Evolutionary conservation across 1,284 basidiomycete genomes (phyloP), one percentile per base, ranked within the genome.

Genomic region (Ustilago nuda): DNA sequence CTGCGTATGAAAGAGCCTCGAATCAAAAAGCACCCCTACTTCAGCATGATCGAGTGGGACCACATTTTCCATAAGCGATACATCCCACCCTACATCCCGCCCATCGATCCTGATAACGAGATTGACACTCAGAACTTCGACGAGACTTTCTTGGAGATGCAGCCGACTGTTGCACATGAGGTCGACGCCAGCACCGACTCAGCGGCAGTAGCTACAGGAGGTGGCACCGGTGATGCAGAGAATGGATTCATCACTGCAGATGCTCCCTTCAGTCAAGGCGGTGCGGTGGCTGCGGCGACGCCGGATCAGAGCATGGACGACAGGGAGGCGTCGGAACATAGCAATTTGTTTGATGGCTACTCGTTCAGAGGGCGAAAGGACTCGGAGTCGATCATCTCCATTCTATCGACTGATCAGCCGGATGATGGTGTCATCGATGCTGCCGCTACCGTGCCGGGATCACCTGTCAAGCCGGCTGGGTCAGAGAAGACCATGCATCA

Each of bases 81-180:
- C 88, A 95, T 95, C 27, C 94, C 96, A 82, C 96, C 96, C n/a
- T 96, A 97, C 89, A 94, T 95, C 80, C 95, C 96, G 23, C 92
- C 93, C 19, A 93, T 95, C 82, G 94, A 98, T 85, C 93, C 94
- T 8, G 90, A 91, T 53, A 94, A 97, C 86, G 94, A 95, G 78
- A 92, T 92, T 83, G 96, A 99, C 89, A 96, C 94, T 74, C 93
- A 94, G 86, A 98, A 98, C 87, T 99, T 98, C 86, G 96, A 98
- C 86, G 94, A 96, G 79, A 92, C 94, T 37, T 98, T 97, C 90
- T 89, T 98, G 63, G 94, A 94, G 84, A 95, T 97, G 81, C 80
- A 81, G 62, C 82, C 82, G 4, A 82, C 80, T 15, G 76, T 82
- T 5, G 67, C 75, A 2, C 70, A 72, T 56, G 76, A 75, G 27